Evolutionary conservation across 2,329 filamentous ascomycete species (phyloP).

Genomic region (Trichoderma koningiopsis): DNA sequence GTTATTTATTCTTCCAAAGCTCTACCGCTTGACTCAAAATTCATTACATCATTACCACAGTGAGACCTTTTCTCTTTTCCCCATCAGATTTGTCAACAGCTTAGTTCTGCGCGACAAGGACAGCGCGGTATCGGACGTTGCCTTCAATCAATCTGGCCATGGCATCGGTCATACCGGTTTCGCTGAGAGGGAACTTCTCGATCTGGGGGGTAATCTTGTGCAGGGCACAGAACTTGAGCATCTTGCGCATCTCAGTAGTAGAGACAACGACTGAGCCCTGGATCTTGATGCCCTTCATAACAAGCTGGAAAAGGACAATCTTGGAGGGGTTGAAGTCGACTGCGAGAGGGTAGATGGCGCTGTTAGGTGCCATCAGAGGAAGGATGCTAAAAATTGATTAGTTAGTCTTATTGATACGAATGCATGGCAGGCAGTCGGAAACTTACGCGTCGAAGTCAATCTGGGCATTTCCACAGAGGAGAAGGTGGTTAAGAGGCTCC

Average conservation of each 20-base stretch:
- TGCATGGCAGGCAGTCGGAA: not conserved
- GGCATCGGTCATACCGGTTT: conserved; percentile 51
- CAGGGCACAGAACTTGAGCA: conserved; percentile 59
- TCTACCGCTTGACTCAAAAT: not conserved
- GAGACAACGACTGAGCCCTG: conserved; percentile 49
- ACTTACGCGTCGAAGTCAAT: conserved; percentile 8
- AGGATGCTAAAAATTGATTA: not conserved
- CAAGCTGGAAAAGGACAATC: conserved; percentile 38
- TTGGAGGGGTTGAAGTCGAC: conserved; percentile 58
- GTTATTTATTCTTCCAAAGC: not conserved
- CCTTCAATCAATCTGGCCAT: conserved; percentile 12
- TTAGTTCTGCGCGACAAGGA: conserved; percentile 23
- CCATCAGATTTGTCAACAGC: not conserved
- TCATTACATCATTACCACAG: conserved; percentile 8
- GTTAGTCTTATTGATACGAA: not conserved
- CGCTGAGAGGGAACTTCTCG: conserved; percentile 55
- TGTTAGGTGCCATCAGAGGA: conserved; percentile 20
- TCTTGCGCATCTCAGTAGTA: conserved; percentile 59
- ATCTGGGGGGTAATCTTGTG: conserved; percentile 60
- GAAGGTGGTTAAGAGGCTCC: conserved; percentile 63
- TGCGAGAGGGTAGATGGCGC: conserved; percentile 40
- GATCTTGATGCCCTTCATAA: conserved; percentile 11
- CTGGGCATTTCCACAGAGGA: conserved; percentile 39
- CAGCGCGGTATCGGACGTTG: conserved; percentile 14
- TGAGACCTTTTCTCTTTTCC: not conserved